Base-by-base conservation (phyloP, 208 protist genomes). In the Leishmania gerbilli region DNA sequence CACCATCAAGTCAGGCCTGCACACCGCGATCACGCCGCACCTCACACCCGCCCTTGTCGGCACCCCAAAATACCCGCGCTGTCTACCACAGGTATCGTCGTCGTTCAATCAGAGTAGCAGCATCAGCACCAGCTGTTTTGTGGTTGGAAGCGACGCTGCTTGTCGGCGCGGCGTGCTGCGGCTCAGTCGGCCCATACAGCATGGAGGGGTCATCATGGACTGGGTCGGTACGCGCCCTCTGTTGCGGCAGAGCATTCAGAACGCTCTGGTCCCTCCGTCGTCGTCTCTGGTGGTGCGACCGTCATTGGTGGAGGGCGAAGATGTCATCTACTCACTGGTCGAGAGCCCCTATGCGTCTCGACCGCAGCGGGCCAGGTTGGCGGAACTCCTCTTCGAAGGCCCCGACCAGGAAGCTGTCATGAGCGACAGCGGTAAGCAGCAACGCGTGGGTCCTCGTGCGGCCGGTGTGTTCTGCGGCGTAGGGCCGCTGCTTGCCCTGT, bases 131-230 rank as follows among this genome's bases (percentile, higher is more conserved):
- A 40, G 27, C 15, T 15, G 19, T 42, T 8, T 71, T 31, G 60
- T 82, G 0, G 74, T 79, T 0, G 76, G 69, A 6, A 51, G 67
- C 15, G 83, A 89, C 1, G 87, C 85, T 13, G 89, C 75, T 40
- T 68, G 80, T 19, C 84, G 88, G 47, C 84, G 91, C 15, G 90
- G 91, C 0, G 71, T 98, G 40, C 85, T 98, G 45, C 84, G 84
- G 15, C 86, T 97, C 34, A 74, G 64, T 42, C 92, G 92, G 74
- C 95, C 95, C 3, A 86, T 98, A 24, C 89, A 95, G 55, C 83
- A 95, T 71, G 94, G 93, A 49, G 72, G 64, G 8, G 75, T 60
- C 55, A 86, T 95, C 37, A 40, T 64, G 31, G 84, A 95, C 85
- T 95, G 90, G 90, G 80, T 82, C 11, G 83, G 75, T 8, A 78